Base-by-base conservation (phyloP, 352 stramenopile species). In the Pythium dissimile region DNA sequence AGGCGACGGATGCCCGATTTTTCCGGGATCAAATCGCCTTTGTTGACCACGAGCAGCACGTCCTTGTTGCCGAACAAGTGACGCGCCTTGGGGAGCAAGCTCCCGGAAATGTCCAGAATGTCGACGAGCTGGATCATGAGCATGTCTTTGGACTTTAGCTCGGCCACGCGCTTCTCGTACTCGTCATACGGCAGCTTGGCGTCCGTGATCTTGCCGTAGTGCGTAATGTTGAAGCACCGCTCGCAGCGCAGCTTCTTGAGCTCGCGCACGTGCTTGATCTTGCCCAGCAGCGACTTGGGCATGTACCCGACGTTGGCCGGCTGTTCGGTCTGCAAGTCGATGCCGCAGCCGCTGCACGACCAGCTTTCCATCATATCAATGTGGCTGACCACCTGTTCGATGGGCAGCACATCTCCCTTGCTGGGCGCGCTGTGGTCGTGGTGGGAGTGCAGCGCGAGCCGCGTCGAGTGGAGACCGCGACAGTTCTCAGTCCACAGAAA, bases 101-200 rank as follows among this genome's bases (percentile, higher is more conserved):
- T 95, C 21, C 88, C 89, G 0, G 84, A 79, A 55, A 97, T 96
- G 66, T 97, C 90, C 13, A 97, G 86, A 35, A 97, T 92, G 66
- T 97, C 90, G 30, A 97, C 83, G 8, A 97, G 63, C 64, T 96
- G 91, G 47, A 97, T 79, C 71, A 97, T 91, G 16, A 97, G 78
- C 74, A 95, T 75, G 57, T 96, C 86, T 58, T 92, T 86, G 35
- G 84, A 70, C 27, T 88, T 82, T 24, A 97, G 71, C 69, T 84
- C 80, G 63, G 87, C 74, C n/a, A 96, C 76, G 13, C 89, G 80
- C 61, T 89, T 79, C 62, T 94, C 86, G 73, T 96, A 97, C 67
- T 95, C 85, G 16, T 76, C 65, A 67, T 91, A 92, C 37, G 84
- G 79, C 66, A 94, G 79, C 59, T 89, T 89, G 20, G 80, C 72